A percentile compares a stretch with the other conserved stretches of the same genome.
These are phyloP conservation scores for Blastobotrys elegans DNA, from an alignment of 1,139 yeast genomes.

Conservation along the genomic window DNA sequence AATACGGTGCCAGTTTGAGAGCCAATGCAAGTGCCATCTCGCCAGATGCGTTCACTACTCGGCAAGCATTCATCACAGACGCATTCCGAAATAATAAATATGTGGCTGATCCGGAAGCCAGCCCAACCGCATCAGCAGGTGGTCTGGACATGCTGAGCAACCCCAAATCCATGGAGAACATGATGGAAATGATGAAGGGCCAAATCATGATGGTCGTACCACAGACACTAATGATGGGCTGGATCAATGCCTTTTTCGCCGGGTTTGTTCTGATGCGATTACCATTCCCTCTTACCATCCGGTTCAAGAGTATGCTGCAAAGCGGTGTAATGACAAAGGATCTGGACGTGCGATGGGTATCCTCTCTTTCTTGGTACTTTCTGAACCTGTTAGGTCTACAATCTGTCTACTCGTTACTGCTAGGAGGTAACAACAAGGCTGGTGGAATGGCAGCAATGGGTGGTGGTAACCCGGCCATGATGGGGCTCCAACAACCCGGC, in stretches of 20 bases:
- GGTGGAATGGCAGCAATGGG: constrained; percentile 35
- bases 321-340: constrained; percentile 81
- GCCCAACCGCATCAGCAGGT: constrained; percentile 21
- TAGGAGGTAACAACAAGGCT: constrained; percentile 49
- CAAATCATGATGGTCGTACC: constrained; percentile 83
- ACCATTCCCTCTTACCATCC: constrained; percentile 79
- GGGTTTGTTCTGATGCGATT: constrained; percentile 82
- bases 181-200: constrained; percentile 74
- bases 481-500: constrained; percentile 44
- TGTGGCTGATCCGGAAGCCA: constrained; percentile 40
- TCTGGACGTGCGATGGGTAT: constrained; percentile 88
- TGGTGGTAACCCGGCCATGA: constrained; percentile 22
- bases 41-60: constrained; percentile 43
- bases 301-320: constrained; percentile 90
- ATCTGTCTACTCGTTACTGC: constrained; percentile 69
- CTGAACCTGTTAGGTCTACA: constrained; percentile 80
- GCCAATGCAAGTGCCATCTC: constrained; percentile 46
- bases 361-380: constrained; percentile 96
- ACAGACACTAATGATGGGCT: constrained; percentile 90
- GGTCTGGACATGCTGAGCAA: constrained; percentile 64
- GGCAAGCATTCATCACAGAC: constrained; percentile 44
- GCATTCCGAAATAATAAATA: constrained; percentile 50
- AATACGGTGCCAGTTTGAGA: constrained; percentile 52
- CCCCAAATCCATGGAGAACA: constrained; percentile 65
- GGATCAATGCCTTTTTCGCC: constrained; percentile 92